Evolutionary conservation across 208 protist species (phyloP), one percentile per base, ranked within the genome.

Genomic region (Crithidia brevicula): DNA sequence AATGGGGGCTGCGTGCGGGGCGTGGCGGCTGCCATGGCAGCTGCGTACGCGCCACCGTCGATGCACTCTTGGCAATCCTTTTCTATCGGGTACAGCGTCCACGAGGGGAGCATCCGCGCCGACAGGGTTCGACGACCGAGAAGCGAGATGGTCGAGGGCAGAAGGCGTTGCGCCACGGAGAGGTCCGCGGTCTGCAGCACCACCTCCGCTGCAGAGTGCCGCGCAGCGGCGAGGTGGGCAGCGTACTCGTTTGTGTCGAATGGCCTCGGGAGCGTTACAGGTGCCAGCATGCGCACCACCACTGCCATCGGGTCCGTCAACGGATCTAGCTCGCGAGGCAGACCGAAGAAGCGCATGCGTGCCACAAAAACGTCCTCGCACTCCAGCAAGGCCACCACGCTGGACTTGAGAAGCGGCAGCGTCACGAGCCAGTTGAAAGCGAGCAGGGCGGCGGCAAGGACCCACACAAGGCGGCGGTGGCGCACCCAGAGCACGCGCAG

Each of bases 21-120:
- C n/a, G n/a, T n/a, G n/a, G 57, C 38, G 1, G 16, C 33, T 1
- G 43, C 43, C 4, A 64, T 7, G 45, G 59, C 59, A 18, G 46
- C 33, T 1, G 8, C 45, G 45, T 54, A 54, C 3, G 20, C 59
- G 33, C 13, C 59, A 0, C 3, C 13, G 9, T 65, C 45, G 15
- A 65, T 54, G 30, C 61, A 68, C 38, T 59, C 69, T 27, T 64
- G n/a, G 18, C 69, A 61, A 16, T 15, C 16, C 27, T 40, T n/a
- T 22, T 16, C 16, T 20, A 75, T n/a, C 0, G 63, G 38, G 33
- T 50, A 33, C 30, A 75, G 69, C 45, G 69, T 68, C 69, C 69
- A 75, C 23, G 69, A 68, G 1, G 69, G 69, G 22, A 75, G 53
- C 50, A 68, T 59, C 16, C 54, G 38, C 40, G 43, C 28, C 36